Conservation (phyloP, 208 protist genomes). For the Wallacemonas sp. region DNA sequence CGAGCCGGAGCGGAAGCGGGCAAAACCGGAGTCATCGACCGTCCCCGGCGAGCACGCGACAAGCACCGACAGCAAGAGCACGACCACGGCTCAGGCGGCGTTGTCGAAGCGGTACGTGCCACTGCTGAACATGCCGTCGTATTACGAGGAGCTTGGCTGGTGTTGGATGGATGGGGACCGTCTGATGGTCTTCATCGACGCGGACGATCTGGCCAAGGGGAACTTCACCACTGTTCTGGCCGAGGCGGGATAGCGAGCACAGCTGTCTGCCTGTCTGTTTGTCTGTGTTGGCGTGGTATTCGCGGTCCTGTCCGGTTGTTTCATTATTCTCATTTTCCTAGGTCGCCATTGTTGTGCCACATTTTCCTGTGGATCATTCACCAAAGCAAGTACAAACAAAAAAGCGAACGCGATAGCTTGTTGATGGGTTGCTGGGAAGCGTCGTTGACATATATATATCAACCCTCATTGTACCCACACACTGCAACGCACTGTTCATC, state of each 20-base stretch:
- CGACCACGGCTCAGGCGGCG: too few relatives aligned
- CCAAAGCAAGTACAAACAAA: too few relatives aligned
- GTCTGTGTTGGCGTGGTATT: too few relatives aligned
- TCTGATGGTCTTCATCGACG: conserved; percentile 5
- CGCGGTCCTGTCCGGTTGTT: too few relatives aligned
- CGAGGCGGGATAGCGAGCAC: not conserved
- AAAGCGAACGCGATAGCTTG: too few relatives aligned
- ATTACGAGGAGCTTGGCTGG: conserved; percentile 6
- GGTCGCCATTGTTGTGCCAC: too few relatives aligned
- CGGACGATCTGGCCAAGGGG: not conserved
- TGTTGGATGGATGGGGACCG: conserved; percentile 15
- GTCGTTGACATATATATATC: too few relatives aligned
- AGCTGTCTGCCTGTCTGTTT: not conserved
- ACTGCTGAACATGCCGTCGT: conserved; percentile 13
- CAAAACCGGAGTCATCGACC: not conserved
- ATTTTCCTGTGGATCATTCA: too few relatives aligned
- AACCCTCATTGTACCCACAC: too few relatives aligned
- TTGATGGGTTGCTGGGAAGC: too few relatives aligned
- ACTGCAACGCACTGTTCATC: too few relatives aligned
- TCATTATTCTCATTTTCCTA: too few relatives aligned
- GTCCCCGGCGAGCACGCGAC: not conserved
- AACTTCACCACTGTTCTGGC: conserved; percentile 1
- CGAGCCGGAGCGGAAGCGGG: conserved; percentile 12
- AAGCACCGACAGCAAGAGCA: not conserved
- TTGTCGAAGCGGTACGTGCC: conserved; percentile 6